Evolutionary conservation across 768 basidiomycete species (phyloP).

Genomic region (Rhodotorula paludigena): DNA sequence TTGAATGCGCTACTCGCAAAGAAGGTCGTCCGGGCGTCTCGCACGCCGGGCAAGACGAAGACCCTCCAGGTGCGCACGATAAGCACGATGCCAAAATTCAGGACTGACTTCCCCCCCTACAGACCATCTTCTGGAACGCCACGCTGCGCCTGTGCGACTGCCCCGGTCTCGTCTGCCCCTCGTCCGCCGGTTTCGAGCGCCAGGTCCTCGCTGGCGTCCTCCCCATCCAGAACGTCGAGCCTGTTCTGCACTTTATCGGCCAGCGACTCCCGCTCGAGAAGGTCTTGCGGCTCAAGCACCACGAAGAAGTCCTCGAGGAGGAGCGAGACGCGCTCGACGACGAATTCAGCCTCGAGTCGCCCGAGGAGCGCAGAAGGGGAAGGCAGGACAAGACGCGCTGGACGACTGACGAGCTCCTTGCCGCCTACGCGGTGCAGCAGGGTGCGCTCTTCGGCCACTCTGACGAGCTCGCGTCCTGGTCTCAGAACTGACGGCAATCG

Average conservation of each 20-base stretch:
- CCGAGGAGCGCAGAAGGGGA: constrained; percentile 50
- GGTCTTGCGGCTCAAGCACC: constrained; percentile 56
- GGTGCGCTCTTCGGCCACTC: constrained; percentile 53
- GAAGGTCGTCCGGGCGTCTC: constrained; percentile 71
- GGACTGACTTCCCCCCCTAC: not conserved
- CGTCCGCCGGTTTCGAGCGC: constrained; percentile 71
- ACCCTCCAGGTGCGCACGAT: constrained; percentile 49
- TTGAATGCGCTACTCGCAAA: constrained; percentile 84
- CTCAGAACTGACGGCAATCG: not conserved
- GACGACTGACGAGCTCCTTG: constrained; percentile 83
- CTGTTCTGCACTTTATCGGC: constrained; percentile 69
- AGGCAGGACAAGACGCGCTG: constrained; percentile 59
- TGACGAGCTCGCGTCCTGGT: not conserved
- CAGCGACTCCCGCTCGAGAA: constrained; percentile 70
- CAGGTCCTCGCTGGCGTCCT: constrained; percentile 54
- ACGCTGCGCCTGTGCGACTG: constrained; percentile 89
- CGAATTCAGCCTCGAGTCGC: constrained; percentile 29
- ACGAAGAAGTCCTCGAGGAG: constrained; percentile 25
- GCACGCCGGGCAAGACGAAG: constrained; percentile 68
- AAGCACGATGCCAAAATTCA: constrained; percentile 52
- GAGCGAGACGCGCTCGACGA: constrained; percentile 8
- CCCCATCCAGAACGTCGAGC: constrained; percentile 53
- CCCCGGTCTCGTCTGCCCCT: constrained; percentile 89
- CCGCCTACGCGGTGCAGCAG: constrained; percentile 67
- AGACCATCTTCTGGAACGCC: constrained; percentile 82